A percentile compares a stretch with the other conserved stretches of the same genome.
Conservation (phyloP, 345 rosid genomes). For the Theobroma cacao region DNA sequence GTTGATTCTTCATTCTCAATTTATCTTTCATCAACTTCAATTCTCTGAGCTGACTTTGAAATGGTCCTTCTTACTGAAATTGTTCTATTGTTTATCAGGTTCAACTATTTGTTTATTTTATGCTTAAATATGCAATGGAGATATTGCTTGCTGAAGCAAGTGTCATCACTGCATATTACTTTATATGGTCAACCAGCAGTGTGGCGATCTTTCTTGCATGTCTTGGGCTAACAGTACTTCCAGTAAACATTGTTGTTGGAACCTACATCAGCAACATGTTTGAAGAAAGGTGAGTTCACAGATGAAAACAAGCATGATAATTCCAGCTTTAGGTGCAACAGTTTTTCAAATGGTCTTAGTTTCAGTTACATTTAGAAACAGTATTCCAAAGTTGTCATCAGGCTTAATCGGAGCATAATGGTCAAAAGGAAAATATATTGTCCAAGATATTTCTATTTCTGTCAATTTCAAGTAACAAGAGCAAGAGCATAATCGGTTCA, state of each 20-base stretch:
- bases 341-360: neutral
- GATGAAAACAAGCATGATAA: neutral
- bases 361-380: neutral
- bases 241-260: constrained; percentile 68
- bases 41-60: neutral
- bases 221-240: constrained; percentile 79
- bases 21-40: neutral
- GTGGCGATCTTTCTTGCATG: constrained; percentile 76
- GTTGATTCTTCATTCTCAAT: neutral
- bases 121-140: constrained; percentile 90
- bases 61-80: neutral
- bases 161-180: constrained; percentile 66
- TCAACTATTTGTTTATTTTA: constrained; percentile 72
- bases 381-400: neutral
- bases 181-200: constrained; percentile 59
- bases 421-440: neutral
- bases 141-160: constrained; percentile 79
- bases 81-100: constrained; percentile 38
- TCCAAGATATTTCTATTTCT: neutral
- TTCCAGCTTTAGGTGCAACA: neutral
- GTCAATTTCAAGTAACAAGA: neutral
- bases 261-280: constrained; percentile 79
- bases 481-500: neutral
- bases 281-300: constrained; percentile 59
- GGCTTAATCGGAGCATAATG: neutral